Evolutionary conservation across 2,329 filamentous ascomycete species (phyloP).

Genomic region (Aspergillus pseudoglaucus): DNA sequence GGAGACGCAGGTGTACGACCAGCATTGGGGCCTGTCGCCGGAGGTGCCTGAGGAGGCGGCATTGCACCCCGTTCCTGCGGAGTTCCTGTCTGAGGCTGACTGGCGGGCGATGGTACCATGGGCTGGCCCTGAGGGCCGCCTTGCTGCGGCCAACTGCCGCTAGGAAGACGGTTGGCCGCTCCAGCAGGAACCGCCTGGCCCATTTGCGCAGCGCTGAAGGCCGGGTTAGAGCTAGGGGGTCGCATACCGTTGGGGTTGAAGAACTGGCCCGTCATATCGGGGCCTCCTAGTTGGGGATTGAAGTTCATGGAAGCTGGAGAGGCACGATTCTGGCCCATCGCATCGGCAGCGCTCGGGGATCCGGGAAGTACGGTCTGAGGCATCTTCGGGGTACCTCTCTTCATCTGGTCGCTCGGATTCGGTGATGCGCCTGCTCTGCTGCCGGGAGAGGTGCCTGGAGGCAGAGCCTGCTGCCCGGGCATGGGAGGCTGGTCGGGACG

Average conservation of each 20-base stretch:
- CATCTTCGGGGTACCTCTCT: slow-evolving; percentile 56
- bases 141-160: slow-evolving; percentile 35
- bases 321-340: slow-evolving; percentile 50
- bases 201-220: slow-evolving; percentile 37
- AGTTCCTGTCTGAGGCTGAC: slow-evolving; percentile 46
- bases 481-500: slow-evolving; percentile 44
- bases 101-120: slow-evolving; percentile 40
- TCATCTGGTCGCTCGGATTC: slow-evolving; percentile 57
- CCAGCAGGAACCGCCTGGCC: slow-evolving; percentile 39
- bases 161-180: slow-evolving; percentile 33
- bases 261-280: slow-evolving; percentile 38
- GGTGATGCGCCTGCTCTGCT: slow-evolving; percentile 54
- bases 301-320: slow-evolving; percentile 57
- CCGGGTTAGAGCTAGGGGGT: slow-evolving; percentile 48
- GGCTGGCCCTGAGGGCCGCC: slow-evolving; percentile 35
- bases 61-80: slow-evolving; percentile 52
- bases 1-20: slow-evolving; percentile 41
- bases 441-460: slow-evolving; percentile 52
- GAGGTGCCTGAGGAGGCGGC: slow-evolving; percentile 44
- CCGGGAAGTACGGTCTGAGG: slow-evolving; percentile 49
- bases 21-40: slow-evolving; percentile 31
- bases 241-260: slow-evolving; percentile 53
- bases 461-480: slow-evolving; percentile 42
- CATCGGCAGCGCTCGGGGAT: slow-evolving; percentile 52
- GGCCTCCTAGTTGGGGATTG: slow-evolving; percentile 45